These are phyloP conservation scores for Aaosphaeria pasadenensis DNA, from an alignment of 2,329 filamentous ascomycete species.

Conservation along the genomic window DNA sequence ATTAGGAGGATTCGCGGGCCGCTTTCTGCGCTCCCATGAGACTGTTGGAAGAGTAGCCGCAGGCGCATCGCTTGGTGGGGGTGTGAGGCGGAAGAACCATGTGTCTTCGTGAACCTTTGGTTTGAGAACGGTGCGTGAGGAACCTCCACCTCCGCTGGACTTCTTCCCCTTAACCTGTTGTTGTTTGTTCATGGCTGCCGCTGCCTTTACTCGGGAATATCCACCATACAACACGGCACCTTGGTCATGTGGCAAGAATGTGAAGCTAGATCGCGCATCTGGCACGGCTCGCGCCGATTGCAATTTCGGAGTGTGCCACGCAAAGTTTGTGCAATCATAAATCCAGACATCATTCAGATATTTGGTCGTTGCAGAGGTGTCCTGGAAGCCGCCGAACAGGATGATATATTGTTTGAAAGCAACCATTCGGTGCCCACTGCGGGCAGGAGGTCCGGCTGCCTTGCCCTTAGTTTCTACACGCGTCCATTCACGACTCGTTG, in stretches of 20 bases:
- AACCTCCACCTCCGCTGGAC: constrained; percentile 54
- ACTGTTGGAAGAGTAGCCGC: constrained; percentile 67
- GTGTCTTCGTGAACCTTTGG: constrained; percentile 93
- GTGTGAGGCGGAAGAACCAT: constrained; percentile 82
- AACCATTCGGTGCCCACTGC: constrained; percentile 93
- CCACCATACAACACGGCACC: constrained; percentile 91
- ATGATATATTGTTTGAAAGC: constrained; percentile 97
- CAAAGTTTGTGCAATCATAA: constrained; percentile 84
- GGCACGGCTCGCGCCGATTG: constrained; percentile 81
- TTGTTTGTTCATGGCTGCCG: constrained; percentile 54
- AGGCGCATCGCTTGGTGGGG: constrained; percentile 65
- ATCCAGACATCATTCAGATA: constrained; percentile 94
- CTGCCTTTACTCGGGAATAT: constrained; percentile 83
- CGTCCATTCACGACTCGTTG: constrained; percentile 81
- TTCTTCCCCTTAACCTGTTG: constrained; percentile 45
- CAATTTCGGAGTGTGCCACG: constrained; percentile 75
- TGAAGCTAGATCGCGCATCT: constrained; percentile 87
- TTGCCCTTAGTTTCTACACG: constrained; percentile 80
- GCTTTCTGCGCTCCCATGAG: constrained; percentile 91
- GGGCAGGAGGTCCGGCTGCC: constrained; percentile 74
- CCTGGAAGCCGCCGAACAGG: constrained; percentile 94
- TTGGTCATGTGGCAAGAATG: constrained; percentile 82
- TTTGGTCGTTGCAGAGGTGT: constrained; percentile 90
- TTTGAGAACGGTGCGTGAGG: constrained; percentile 71
- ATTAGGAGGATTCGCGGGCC: constrained; percentile 81